Evolutionary conservation across 139 green algal species (phyloP).

Genomic region (Chlorella sp.): DNA sequence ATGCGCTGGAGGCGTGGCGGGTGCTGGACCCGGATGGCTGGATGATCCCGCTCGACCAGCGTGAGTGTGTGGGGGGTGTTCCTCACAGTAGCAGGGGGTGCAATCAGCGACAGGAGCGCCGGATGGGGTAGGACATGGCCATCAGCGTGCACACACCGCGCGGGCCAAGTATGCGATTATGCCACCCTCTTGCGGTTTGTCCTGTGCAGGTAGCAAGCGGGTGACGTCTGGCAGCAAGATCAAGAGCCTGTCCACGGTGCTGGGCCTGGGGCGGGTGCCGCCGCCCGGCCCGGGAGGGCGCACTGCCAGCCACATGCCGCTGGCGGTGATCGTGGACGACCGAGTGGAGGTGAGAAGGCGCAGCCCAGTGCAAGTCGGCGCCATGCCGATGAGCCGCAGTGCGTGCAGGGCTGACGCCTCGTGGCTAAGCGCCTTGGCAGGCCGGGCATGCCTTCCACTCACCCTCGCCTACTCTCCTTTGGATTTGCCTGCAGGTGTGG

Average conservation of each 20-base stretch:
- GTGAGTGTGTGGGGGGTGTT: neutral
- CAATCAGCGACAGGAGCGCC: too few relatives aligned
- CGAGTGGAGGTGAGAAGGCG: slow-evolving; percentile 69
- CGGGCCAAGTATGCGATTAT: too few relatives aligned
- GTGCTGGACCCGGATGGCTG: slow-evolving; percentile 69
- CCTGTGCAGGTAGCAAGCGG: neutral
- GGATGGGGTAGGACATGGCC: too few relatives aligned
- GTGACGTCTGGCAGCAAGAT: neutral
- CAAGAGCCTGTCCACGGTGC: neutral
- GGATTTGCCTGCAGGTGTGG: too few relatives aligned
- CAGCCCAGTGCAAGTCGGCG: too few relatives aligned
- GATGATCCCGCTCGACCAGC: slow-evolving; percentile 68
- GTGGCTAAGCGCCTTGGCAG: too few relatives aligned
- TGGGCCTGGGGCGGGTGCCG: neutral
- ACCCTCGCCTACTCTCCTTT: neutral
- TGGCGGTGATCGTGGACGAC: slow-evolving; percentile 86
- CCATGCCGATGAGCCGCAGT: too few relatives aligned
- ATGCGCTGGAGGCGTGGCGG: slow-evolving; percentile 88
- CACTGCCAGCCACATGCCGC: slow-evolving; percentile 56
- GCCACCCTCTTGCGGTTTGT: neutral
- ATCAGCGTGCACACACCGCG: too few relatives aligned
- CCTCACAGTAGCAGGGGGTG: neutral
- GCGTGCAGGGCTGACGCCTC: too few relatives aligned
- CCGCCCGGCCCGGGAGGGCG: slow-evolving; percentile 1
- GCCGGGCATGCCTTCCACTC: neutral